These are phyloP conservation scores for Haplosporangium gracile DNA, from an alignment of 192 early-diverging fungal genomes.

Conservation along the genomic window DNA sequence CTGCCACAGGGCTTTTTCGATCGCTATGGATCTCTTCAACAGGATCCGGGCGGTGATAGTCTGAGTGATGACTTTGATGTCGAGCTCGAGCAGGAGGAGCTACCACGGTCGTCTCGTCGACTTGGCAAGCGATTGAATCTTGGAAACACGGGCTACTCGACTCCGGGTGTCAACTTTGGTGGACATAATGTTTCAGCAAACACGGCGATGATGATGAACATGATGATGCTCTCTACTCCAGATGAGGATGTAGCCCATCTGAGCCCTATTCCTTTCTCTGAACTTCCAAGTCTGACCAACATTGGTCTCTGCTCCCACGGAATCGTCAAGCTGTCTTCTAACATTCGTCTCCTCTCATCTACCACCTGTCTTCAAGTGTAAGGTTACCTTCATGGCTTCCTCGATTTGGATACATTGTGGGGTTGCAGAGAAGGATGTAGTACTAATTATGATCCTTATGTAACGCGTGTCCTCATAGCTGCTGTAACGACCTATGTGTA, in stretches of 20 bases:
- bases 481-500: conserved; percentile 76
- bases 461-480: conserved; percentile 58
- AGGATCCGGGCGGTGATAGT: conserved; percentile 1
- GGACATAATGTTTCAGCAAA: not conserved
- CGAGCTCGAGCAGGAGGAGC: not conserved
- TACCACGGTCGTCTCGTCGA: not conserved
- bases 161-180: not conserved
- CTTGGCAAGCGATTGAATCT: not conserved
- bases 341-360: conserved; percentile 74
- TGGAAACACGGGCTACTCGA: not conserved
- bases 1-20: conserved; percentile 36
- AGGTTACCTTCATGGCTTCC: conserved; percentile 40
- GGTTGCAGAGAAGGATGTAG: not conserved
- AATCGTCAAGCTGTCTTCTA: conserved; percentile 73
- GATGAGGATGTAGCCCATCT: conserved; percentile 39
- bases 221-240: not conserved
- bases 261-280: conserved; percentile 48
- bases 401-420: not conserved
- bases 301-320: conserved; percentile 72
- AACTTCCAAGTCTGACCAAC: conserved; percentile 56
- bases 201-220: not conserved
- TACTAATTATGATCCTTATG: not conserved
- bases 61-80: not conserved
- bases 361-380: conserved; percentile 80
- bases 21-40: not conserved